Evolutionary conservation across 805 yeast genomes (phyloP).

Genomic region (Cyberlindnera subsufficiens): DNA sequence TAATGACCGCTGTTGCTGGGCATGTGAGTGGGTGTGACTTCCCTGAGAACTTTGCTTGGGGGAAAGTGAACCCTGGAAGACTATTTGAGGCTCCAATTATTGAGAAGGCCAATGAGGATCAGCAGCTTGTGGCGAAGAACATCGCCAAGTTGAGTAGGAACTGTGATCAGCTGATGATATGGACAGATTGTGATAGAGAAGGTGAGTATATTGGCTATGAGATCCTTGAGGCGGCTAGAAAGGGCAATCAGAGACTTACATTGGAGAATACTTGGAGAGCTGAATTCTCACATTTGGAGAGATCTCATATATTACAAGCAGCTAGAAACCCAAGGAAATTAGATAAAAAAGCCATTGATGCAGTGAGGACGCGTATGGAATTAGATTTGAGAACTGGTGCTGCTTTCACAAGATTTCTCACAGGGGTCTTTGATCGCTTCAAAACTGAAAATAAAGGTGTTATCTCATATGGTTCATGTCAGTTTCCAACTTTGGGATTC

Average conservation of each 20-base stretch:
- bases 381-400: conserved; percentile 86
- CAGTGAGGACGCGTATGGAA: conserved; percentile 83
- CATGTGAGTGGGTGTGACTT: conserved; percentile 70
- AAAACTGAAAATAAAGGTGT: conserved; percentile 10
- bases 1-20: conserved; percentile 92
- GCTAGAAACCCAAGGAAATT: conserved; percentile 61
- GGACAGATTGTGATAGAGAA: conserved; percentile 99
- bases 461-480: conserved; percentile 86
- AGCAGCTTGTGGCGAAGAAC: conserved; percentile 51
- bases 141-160: conserved; percentile 58
- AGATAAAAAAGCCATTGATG: conserved; percentile 67
- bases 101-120: conserved; percentile 34
- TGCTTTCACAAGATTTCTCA: conserved; percentile 78
- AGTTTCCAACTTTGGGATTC: conserved; percentile 94
- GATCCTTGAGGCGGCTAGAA: conserved; percentile 62
- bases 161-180: conserved; percentile 70
- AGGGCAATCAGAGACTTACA: conserved; percentile 37
- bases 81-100: conserved; percentile 67
- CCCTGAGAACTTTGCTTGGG: conserved; percentile 54
- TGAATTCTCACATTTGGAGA: conserved; percentile 80
- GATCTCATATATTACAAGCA: conserved; percentile 66
- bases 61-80: conserved; percentile 48
- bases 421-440: conserved; percentile 38
- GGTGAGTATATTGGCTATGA: conserved; percentile 93
- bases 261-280: conserved; percentile 62